Evolutionary conservation across 2,329 filamentous ascomycete species (phyloP), one percentile per base, ranked within the genome.

Genomic region (Akanthomyces dipterigenus): DNA sequence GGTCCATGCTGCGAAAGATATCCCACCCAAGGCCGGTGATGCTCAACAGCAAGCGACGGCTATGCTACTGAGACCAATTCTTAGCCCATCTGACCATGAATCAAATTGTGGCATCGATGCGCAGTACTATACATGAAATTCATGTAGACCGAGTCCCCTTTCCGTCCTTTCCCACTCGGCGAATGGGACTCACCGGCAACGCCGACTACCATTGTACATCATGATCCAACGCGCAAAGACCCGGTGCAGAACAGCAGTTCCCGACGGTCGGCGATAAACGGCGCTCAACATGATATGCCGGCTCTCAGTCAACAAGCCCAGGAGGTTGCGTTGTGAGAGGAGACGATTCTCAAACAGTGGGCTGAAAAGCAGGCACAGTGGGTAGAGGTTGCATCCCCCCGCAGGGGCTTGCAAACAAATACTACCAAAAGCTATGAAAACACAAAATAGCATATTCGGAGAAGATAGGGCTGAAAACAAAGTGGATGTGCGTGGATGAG

Each of bases 1-100:
- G 14, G n/a, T 59, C 56, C 56, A 59, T 51, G 46, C 36, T 43
- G 24, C 38, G 56, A 24, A 50, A 59, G 16, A 36, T 36, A 42
- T 49, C 45, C 56, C 56, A 59, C 31, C 34, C 38, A 36, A 50
- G 49, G 48, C 45, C 40, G 56, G 51, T 43, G 34, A 26, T 26
- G 22, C 24, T 48, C 14, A 48, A 26, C 5, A 9, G 7, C 31
- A 34, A n/a, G 12, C 24, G 24, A 6, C 45, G 9, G 14, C 24
- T 18, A 1, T 12, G 45, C 45, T 48, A 14, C n/a, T 12, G 24
- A 31, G 45, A 28, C 28, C 4, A 31, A 7, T 7, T 3, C 8
- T 36, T n/a, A 5, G 28, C 16, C 16, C 6, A 1, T 20, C 28
- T 26, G 1, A 14, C 26, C 11, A 28, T n/a, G 5, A 18, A 14